phyloP scores from a whole-genome alignment of 2,329 filamentous ascomycete genomes.

The Septoria linicola region DNA sequence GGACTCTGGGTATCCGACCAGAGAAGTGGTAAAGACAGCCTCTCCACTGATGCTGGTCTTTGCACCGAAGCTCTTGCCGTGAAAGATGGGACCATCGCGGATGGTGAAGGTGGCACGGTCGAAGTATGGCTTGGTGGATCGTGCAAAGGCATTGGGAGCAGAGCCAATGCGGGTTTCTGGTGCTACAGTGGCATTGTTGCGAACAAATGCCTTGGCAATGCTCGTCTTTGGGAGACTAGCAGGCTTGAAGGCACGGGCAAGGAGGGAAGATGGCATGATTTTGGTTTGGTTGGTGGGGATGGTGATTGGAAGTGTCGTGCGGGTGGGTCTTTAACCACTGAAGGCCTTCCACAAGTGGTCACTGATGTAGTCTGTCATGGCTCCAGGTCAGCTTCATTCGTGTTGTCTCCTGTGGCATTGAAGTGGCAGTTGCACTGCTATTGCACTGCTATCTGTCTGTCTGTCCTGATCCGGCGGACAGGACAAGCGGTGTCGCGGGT shows the following conservation, averaged over 20 bases:
- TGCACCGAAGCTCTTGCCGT: conserved; percentile 93
- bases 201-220: conserved; percentile 50
- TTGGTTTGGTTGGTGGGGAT: conserved; percentile 31
- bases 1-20: conserved; percentile 96
- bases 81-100: conserved; percentile 91
- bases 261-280: conserved; percentile 52
- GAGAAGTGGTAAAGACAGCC: conserved; percentile 96
- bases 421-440: no score
- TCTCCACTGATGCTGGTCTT: conserved; percentile 96
- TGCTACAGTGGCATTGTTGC: conserved; percentile 62
- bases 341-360: conserved; percentile 69
- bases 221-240: conserved; percentile 40
- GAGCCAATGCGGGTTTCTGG: conserved; percentile 69
- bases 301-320: conserved; percentile 23
- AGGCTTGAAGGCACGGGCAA: conserved; percentile 56
- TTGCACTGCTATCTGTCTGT: no score
- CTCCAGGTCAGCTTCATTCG: no score
- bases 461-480: no score
- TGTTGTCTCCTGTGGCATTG: no score
- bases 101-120: conserved; percentile 93
- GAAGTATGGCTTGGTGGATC: conserved; percentile 61
- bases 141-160: conserved; percentile 56
- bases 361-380: conserved; percentile 63
- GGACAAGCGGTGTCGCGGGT: no score
- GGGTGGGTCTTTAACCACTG: conserved; percentile 53